These are phyloP conservation scores for Solanum rostratum DNA, from an alignment of 257 asterid species.

Conservation along the genomic window DNA sequence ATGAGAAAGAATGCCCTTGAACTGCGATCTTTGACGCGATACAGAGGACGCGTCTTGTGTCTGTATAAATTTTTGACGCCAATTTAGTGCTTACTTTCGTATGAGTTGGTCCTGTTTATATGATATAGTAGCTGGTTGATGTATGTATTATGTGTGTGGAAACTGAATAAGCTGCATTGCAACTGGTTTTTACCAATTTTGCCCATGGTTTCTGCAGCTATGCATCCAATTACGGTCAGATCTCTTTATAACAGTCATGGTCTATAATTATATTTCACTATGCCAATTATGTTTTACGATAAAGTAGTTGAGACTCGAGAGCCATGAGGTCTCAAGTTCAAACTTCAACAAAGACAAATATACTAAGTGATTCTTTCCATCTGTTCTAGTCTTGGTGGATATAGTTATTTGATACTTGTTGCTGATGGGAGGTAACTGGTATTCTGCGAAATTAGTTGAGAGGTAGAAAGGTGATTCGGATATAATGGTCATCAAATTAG, in stretches of 20 bases:
- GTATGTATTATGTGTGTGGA: neutral
- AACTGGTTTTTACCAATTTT: neutral
- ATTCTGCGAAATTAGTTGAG: too few relatives aligned
- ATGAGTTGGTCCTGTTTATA: neutral
- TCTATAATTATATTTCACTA: neutral
- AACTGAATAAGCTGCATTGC: neutral
- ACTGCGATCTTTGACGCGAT: neutral
- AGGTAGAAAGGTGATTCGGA: too few relatives aligned
- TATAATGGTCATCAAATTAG: too few relatives aligned
- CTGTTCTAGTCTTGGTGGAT: too few relatives aligned
- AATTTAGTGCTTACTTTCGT: neutral
- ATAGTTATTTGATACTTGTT: too few relatives aligned
- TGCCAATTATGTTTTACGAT: neutral
- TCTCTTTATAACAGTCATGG: neutral
- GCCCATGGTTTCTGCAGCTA: neutral
- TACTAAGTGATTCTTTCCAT: too few relatives aligned
- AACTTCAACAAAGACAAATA: too few relatives aligned
- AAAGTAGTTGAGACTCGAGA: too few relatives aligned
- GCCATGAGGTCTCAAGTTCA: too few relatives aligned
- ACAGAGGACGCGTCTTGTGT: neutral
- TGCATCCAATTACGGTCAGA: neutral
- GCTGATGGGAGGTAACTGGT: too few relatives aligned
- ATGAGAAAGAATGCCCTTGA: slow-evolving; percentile 33
- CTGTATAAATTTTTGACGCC: neutral
- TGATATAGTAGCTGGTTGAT: neutral